A percentile compares a stretch with the other conserved stretches of the same genome.
These are phyloP conservation scores for Aspergillus baeticus DNA, from an alignment of 495 filamentous ascomycete species.

Conservation along the genomic window DNA sequence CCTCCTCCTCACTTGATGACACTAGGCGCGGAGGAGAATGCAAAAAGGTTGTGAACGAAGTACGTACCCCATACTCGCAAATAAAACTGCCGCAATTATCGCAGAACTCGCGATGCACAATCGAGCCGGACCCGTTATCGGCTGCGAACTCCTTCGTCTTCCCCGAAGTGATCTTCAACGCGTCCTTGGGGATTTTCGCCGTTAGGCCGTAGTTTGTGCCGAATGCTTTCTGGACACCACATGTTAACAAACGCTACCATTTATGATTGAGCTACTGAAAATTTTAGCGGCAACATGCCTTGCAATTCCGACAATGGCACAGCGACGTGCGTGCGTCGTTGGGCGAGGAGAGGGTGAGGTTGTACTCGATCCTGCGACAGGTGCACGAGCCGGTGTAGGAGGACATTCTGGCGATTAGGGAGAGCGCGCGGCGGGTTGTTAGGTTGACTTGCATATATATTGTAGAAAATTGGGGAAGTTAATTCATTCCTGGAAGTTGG, in stretches of 20 bases:
- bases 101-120: slow-evolving; percentile 64
- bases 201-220: slow-evolving; percentile 64
- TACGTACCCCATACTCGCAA: slow-evolving; percentile 60
- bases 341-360: slow-evolving; percentile 41
- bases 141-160: slow-evolving; percentile 50
- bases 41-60: no score
- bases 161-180: slow-evolving; percentile 40
- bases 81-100: slow-evolving; percentile 60
- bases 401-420: slow-evolving; percentile 21
- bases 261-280: no score
- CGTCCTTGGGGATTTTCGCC: slow-evolving; percentile 54
- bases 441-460: background rate
- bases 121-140: slow-evolving; percentile 54
- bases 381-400: slow-evolving; percentile 47
- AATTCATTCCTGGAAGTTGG: background rate
- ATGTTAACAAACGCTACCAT: no score
- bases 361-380: slow-evolving; percentile 48
- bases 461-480: background rate
- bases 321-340: slow-evolving; percentile 63
- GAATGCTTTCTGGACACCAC: slow-evolving; percentile 50
- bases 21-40: no score
- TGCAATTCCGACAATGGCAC: slow-evolving; percentile 66
- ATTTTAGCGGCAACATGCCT: no score
- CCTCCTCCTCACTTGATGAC: no score
- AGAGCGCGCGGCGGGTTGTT: background rate